phyloP scores from a whole-genome alignment of 2,329 filamentous ascomycete genomes.

The Penicillium rolfsii region DNA sequence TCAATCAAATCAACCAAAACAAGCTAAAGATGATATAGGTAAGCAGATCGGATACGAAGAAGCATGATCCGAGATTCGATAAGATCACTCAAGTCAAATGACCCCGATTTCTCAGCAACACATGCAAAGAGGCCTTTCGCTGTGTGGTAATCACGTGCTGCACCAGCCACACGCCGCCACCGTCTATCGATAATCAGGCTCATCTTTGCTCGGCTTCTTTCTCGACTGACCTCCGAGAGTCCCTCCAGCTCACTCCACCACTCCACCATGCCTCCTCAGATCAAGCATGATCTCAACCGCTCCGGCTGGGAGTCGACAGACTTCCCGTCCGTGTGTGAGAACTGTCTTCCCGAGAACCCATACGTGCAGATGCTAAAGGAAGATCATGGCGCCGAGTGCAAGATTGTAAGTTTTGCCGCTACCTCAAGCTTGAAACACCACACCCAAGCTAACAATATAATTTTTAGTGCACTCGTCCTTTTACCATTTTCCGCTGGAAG shows the following conservation, averaged over 20 bases:
- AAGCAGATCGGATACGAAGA: neutral
- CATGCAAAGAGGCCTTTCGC: neutral
- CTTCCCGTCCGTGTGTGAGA: slow-evolving; percentile 67
- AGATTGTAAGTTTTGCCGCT: slow-evolving; percentile 53
- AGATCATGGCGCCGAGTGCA: slow-evolving; percentile 86
- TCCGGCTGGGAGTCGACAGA: slow-evolving; percentile 86
- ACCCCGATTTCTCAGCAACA: neutral
- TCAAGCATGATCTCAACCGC: slow-evolving; percentile 93
- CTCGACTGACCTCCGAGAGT: slow-evolving; percentile 17
- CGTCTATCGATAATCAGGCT: slow-evolving; percentile 3
- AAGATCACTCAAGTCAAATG: neutral
- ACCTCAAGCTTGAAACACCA: neutral
- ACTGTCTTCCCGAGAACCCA: slow-evolving; percentile 91
- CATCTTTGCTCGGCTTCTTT: slow-evolving; percentile 4
- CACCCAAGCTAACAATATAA: slow-evolving; percentile 9
- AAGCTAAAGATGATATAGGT: neutral
- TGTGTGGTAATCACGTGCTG: slow-evolving; percentile 7
- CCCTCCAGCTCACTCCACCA: slow-evolving; percentile 6
- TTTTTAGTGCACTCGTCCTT: slow-evolving; percentile 78
- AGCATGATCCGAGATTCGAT: neutral
- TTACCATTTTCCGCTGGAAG: slow-evolving; percentile 95
- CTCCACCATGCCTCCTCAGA: slow-evolving; percentile 72
- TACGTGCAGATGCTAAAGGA: slow-evolving; percentile 99
- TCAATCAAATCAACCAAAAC: neutral
- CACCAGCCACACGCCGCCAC: slow-evolving; percentile 21